Evolutionary conservation across 139 green algal genomes (phyloP).

Genomic region (Eudorina sp.): DNA sequence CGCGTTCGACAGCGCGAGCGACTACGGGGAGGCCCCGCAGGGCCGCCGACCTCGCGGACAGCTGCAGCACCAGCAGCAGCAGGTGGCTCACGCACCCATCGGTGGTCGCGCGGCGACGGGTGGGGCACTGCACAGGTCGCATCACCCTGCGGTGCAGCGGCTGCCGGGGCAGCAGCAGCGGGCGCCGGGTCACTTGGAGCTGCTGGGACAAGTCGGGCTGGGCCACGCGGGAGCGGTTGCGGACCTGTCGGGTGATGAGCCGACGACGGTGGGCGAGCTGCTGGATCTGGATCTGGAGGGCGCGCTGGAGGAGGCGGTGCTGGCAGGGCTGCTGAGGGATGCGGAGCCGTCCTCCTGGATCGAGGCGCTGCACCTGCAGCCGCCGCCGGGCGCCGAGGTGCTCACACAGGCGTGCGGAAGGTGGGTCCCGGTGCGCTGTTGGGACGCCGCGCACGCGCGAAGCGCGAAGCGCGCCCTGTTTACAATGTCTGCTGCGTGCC

Average conservation of each 20-base stretch:
- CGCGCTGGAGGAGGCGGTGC: constrained; percentile 43
- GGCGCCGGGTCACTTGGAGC: neutral
- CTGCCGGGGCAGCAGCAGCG: neutral
- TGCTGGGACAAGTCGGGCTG: neutral
- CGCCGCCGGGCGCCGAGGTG: constrained; percentile 41
- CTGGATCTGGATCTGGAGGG: neutral
- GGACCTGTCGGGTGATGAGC: neutral
- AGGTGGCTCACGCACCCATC: neutral
- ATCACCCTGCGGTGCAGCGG: neutral
- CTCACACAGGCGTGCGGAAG: constrained; percentile 51
- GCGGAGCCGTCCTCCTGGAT: constrained; percentile 33
- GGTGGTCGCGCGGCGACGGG: no score
- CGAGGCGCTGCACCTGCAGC: constrained; percentile 45
- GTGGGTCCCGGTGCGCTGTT: no score
- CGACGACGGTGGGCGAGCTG: neutral
- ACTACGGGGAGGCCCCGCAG: neutral
- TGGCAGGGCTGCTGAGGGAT: constrained; percentile 17
- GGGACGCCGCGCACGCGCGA: no score
- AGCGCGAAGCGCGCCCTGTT: no score
- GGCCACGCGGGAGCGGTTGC: neutral
- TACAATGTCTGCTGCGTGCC: no score
- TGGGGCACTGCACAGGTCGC: no score
- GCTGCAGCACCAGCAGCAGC: neutral
- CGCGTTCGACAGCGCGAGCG: constrained; percentile 5
- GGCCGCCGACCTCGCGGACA: neutral